Evolutionary conservation across 148 eudicot genomes (phyloP).

Genomic region (Cornus kousa): DNA sequence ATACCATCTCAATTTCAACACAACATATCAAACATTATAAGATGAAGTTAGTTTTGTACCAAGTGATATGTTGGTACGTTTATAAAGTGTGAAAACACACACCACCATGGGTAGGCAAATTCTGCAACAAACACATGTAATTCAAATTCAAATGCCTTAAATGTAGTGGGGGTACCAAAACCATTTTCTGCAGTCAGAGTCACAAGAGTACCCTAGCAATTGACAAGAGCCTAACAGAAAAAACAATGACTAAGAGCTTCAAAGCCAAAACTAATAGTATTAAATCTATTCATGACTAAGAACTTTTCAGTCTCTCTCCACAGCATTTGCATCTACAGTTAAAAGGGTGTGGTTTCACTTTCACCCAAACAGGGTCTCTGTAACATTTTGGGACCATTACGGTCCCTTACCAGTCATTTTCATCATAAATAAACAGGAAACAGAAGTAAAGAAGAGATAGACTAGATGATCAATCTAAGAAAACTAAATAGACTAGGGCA

Average conservation of each 20-base stretch:
- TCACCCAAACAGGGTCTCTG: too few species aligned
- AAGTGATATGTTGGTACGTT: not conserved
- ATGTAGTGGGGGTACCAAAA: slow-evolving; percentile 12
- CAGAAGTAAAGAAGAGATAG: not conserved
- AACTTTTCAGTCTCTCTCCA: not conserved
- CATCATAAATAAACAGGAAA: too few species aligned
- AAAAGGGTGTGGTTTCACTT: too few species aligned
- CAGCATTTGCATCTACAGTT: not conserved
- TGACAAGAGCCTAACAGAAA: not conserved
- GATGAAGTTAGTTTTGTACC: too few species aligned
- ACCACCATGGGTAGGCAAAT: not conserved
- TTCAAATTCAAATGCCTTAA: not conserved
- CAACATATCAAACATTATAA: too few species aligned
- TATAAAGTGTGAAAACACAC: not conserved
- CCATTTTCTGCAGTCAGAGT: not conserved
- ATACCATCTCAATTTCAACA: too few species aligned
- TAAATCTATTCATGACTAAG: not conserved
- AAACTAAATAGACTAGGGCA: not conserved
- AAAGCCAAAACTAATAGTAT: not conserved
- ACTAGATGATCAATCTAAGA: not conserved
- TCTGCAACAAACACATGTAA: not conserved
- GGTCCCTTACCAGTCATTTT: not conserved
- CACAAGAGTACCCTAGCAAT: not conserved
- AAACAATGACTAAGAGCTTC: not conserved
- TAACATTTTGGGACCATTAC: not conserved